These are phyloP conservation scores for Trichoderma atrobrunneum DNA, from an alignment of 2,329 filamentous ascomycete genomes.

Conservation along the genomic window DNA sequence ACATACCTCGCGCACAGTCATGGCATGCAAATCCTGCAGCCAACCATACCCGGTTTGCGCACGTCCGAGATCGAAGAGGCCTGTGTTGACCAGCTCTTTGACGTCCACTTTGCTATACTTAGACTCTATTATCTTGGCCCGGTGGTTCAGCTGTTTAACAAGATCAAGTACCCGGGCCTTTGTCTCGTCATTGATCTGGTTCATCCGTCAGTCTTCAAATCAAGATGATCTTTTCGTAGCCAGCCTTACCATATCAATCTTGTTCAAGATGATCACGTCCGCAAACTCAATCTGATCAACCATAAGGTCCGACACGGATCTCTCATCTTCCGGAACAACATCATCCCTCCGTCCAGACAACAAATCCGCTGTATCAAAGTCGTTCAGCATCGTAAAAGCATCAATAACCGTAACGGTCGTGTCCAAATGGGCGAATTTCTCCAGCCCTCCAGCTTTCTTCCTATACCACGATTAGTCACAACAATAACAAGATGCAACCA, in stretches of 20 bases:
- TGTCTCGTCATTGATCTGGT: conserved; percentile 39
- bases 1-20: conserved; percentile 58
- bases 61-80: conserved; percentile 61
- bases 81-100: conserved; percentile 62
- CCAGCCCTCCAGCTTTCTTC: conserved; percentile 59
- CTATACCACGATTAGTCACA: conserved; percentile 23
- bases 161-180: conserved; percentile 50
- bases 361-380: conserved; percentile 69
- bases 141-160: conserved; percentile 62
- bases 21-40: conserved; percentile 66
- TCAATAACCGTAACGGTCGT: conserved; percentile 72
- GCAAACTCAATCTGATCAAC: conserved; percentile 77
- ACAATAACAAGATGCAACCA: too few species aligned
- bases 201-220: not conserved
- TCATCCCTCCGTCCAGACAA: conserved; percentile 62
- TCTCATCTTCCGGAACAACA: conserved; percentile 64
- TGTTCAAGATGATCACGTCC: conserved; percentile 70
- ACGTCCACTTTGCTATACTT: conserved; percentile 60
- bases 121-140: conserved; percentile 61
- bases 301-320: conserved; percentile 72
- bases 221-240: not conserved
- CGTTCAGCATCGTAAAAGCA: conserved; percentile 68
- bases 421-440: conserved; percentile 64
- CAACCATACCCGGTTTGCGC: conserved; percentile 66
- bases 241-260: conserved; percentile 58